phyloP scores from a whole-genome alignment of 192 early-diverging fungal species.

The Phycomyces blakesleeanus region DNA sequence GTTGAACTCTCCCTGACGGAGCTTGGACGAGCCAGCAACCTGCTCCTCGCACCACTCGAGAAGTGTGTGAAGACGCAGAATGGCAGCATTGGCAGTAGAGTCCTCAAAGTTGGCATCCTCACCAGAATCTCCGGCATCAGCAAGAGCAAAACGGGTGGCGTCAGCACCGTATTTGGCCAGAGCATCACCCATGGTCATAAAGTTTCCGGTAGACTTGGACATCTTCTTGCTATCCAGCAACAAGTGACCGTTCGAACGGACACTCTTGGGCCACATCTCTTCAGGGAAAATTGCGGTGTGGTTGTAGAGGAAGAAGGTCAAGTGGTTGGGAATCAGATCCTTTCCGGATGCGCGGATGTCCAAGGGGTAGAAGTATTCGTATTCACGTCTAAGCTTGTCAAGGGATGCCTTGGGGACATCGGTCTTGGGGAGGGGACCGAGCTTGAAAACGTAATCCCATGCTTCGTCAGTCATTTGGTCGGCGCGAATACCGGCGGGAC shows the following conservation, averaged over 20 bases:
- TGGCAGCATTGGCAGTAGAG: slow-evolving; percentile 89
- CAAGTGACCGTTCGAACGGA: slow-evolving; percentile 94
- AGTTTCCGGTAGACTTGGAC: slow-evolving; percentile 98
- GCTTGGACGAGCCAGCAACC: slow-evolving; percentile 35
- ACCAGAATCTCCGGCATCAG: slow-evolving; percentile 92
- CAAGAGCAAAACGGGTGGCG: slow-evolving; percentile 90
- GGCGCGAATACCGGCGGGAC: slow-evolving; percentile 69
- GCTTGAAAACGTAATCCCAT: slow-evolving; percentile 88
- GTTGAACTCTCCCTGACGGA: slow-evolving; percentile 52
- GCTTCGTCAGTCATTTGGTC: slow-evolving; percentile 90
- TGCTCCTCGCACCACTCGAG: slow-evolving; percentile 87
- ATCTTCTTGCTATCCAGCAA: slow-evolving; percentile 95
- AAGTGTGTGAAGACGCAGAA: slow-evolving; percentile 86
- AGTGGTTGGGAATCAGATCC: slow-evolving; percentile 96
- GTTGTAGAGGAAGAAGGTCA: slow-evolving; percentile 96
- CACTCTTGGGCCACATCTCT: slow-evolving; percentile 79
- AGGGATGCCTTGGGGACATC: slow-evolving; percentile 68
- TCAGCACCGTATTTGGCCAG: slow-evolving; percentile 90
- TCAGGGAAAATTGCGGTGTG: slow-evolving; percentile 94
- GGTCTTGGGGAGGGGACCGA: slow-evolving; percentile 54
- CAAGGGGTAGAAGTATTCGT: slow-evolving; percentile 95
- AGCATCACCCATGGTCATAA: slow-evolving; percentile 78
- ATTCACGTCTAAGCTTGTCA: slow-evolving; percentile 81
- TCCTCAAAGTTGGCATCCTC: slow-evolving; percentile 99
- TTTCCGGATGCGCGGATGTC: slow-evolving; percentile 96